A percentile compares a stretch with the other conserved stretches of the same genome.
These are phyloP conservation scores for Crithidia mellificae DNA, from an alignment of 208 protist genomes.

Conservation along the genomic window DNA sequence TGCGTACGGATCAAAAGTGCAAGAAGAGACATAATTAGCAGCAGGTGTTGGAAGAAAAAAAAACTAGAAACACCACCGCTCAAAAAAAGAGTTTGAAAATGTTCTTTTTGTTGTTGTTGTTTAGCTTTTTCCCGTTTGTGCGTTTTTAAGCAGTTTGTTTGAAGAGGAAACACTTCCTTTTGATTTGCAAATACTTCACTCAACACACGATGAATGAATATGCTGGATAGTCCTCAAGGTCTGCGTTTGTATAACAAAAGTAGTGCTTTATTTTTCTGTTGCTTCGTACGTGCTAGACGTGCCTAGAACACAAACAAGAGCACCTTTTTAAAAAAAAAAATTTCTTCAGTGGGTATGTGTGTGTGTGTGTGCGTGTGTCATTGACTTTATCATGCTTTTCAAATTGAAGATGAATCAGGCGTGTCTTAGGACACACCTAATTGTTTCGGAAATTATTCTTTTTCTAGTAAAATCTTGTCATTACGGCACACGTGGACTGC, in stretches of 20 bases:
- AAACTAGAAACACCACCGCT: background rate
- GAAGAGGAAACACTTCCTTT: constrained; percentile 18
- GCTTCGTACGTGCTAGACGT: background rate
- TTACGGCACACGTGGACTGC: background rate
- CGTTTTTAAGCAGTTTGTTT: background rate
- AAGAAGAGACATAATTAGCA: too few relatives aligned
- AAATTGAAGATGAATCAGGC: too few relatives aligned
- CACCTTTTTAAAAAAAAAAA: too few relatives aligned
- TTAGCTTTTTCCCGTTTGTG: background rate
- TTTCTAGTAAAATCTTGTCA: background rate
- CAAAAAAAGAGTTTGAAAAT: constrained; percentile 5
- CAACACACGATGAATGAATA: constrained; percentile 6
- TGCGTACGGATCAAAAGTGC: background rate
- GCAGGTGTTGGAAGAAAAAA: too few relatives aligned
- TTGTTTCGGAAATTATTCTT: background rate
- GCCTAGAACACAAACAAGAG: too few relatives aligned
- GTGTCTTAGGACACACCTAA: background rate
- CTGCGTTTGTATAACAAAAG: constrained; percentile 10
- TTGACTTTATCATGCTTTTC: too few relatives aligned
- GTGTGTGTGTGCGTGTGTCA: too few relatives aligned
- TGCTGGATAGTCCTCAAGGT: background rate
- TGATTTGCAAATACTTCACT: background rate
- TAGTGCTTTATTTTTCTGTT: background rate
- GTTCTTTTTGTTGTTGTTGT: too few relatives aligned
- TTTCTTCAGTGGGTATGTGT: too few relatives aligned